These are phyloP conservation scores for Ochetophila trinervis DNA, from an alignment of 306 rosid genomes.

Conservation along the genomic window DNA sequence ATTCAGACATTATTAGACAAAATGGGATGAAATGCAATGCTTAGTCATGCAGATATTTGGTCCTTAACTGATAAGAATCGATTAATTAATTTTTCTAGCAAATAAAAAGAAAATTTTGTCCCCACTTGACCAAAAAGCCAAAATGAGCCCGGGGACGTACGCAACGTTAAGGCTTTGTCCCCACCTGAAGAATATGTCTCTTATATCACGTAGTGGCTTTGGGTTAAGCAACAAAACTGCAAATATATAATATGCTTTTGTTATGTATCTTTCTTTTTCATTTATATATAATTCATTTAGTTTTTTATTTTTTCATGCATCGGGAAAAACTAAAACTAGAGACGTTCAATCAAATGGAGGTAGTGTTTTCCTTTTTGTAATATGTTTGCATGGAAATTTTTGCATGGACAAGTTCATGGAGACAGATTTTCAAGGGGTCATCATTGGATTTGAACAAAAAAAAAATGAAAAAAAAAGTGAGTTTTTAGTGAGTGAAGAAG, in stretches of 20 bases:
- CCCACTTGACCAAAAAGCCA: background rate
- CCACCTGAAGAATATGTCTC: background rate
- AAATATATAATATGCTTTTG: no score
- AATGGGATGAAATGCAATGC: no score
- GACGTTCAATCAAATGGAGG: conserved; percentile 5
- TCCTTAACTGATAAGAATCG: no score
- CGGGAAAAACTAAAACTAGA: background rate
- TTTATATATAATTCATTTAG: background rate
- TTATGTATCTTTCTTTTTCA: no score
- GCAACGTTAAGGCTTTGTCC: no score
- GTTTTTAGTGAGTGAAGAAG: conserved; percentile 35
- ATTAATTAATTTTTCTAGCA: background rate
- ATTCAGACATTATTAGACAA: no score
- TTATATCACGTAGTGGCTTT: background rate
- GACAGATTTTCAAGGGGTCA: conserved; percentile 72
- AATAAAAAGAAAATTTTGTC: background rate
- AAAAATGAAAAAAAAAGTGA: conserved; percentile 29
- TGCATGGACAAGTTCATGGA: conserved; percentile 61
- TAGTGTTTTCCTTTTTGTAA: background rate
- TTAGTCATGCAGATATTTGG: no score
- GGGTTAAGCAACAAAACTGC: background rate
- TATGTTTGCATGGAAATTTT: conserved; percentile 54
- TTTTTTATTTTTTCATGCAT: background rate
- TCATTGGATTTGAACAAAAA: conserved; percentile 53
- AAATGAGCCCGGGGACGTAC: background rate